phyloP scores from a whole-genome alignment of 2,329 filamentous ascomycete species.

The Diplocarpon rosae region DNA sequence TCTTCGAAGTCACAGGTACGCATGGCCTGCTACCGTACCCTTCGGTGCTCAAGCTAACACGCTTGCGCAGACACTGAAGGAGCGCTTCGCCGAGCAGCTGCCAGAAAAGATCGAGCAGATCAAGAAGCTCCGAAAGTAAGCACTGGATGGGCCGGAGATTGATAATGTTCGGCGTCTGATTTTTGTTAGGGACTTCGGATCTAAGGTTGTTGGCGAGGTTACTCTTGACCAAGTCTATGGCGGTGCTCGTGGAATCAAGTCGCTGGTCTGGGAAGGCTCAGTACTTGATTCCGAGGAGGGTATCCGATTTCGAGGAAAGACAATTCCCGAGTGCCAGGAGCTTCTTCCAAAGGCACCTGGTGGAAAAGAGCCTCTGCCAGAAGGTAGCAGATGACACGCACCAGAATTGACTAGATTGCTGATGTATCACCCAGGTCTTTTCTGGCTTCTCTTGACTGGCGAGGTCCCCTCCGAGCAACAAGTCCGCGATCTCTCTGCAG shows the following conservation, averaged over 20 bases:
- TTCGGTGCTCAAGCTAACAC: conserved; percentile 1
- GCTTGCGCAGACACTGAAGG: conserved; percentile 71
- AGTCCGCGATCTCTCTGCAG: conserved; percentile 93
- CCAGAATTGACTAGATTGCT: background rate
- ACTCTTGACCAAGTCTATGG: conserved; percentile 99
- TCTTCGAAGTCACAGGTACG: conserved; percentile 80
- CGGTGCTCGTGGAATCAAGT: conserved; percentile 98
- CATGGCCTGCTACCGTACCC: conserved; percentile 16
- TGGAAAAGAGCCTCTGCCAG: conserved; percentile 91
- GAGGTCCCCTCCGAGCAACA: conserved; percentile 97
- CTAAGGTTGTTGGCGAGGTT: conserved; percentile 92
- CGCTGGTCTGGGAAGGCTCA: conserved; percentile 95
- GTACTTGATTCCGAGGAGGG: conserved; percentile 98
- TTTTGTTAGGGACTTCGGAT: conserved; percentile 69
- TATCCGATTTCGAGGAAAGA: conserved; percentile 98
- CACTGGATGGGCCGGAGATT: conserved; percentile 1
- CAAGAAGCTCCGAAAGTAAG: conserved; percentile 94
- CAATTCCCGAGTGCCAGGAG: conserved; percentile 97
- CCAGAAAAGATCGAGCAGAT: conserved; percentile 98
- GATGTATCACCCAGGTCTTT: conserved; percentile 54
- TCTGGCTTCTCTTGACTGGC: conserved; percentile 98
- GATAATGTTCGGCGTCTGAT: conserved; percentile 11
- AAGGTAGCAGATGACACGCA: conserved; percentile 46
- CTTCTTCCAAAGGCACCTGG: conserved; percentile 94
- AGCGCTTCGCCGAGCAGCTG: conserved; percentile 92